Evolutionary conservation across 2,329 filamentous ascomycete species (phyloP).

Genomic region (Fonsecaea monophora): DNA sequence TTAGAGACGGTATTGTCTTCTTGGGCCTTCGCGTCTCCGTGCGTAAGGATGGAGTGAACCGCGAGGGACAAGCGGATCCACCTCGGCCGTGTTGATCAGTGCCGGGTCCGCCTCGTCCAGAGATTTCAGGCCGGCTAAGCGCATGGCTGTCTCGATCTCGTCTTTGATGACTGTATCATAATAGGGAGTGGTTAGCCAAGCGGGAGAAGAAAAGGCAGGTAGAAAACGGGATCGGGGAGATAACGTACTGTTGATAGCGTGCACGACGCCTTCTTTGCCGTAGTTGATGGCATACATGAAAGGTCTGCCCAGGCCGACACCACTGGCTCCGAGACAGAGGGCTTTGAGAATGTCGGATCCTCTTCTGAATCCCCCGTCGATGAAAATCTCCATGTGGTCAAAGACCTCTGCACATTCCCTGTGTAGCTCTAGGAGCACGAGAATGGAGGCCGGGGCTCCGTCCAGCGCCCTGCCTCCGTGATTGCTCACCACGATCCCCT

Average conservation of each 20-base stretch:
- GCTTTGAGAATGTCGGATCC: conserved; percentile 64
- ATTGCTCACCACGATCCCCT: conserved; percentile 65
- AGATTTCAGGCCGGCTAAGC: conserved; percentile 67
- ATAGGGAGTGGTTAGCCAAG: conserved; percentile 51
- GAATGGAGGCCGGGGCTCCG: conserved; percentile 54
- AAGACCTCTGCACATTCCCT: conserved; percentile 52
- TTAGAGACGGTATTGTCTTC: conserved; percentile 19
- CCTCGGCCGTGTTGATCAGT: conserved; percentile 60
- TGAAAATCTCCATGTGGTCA: conserved; percentile 56
- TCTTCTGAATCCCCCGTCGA: conserved; percentile 62
- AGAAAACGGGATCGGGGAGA: conserved; percentile 41
- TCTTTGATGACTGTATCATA: conserved; percentile 60
- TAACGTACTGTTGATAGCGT: conserved; percentile 55
- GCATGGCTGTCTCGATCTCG: conserved; percentile 71
- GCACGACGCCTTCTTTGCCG: conserved; percentile 61
- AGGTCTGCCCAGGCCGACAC: conserved; percentile 61
- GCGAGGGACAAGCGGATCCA: conserved; percentile 57
- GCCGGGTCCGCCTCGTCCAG: conserved; percentile 67
- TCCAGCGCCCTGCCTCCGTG: conserved; percentile 65
- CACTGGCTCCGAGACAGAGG: conserved; percentile 60
- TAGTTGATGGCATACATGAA: conserved; percentile 62
- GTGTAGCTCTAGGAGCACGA: conserved; percentile 69
- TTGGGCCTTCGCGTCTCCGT: conserved; percentile 33
- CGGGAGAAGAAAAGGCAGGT: conserved; percentile 48
- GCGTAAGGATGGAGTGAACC: conserved; percentile 53